These are phyloP conservation scores for Rhizopus delemar DNA, from an alignment of 371 early-diverging fungal genomes.

Conservation along the genomic window DNA sequence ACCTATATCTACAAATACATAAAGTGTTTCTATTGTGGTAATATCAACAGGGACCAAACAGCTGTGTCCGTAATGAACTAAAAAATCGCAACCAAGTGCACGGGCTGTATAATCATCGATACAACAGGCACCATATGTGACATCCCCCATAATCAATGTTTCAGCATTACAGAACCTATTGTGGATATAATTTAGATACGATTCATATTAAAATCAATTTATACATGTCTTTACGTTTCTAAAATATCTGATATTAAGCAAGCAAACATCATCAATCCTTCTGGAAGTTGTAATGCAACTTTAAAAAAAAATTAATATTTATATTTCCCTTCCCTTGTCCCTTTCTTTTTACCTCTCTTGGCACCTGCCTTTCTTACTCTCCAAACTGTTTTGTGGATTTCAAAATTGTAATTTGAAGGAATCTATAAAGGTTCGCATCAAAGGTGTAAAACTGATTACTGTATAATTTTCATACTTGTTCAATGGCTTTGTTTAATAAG, in stretches of 20 bases:
- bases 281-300: constrained; percentile 99
- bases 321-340: too few species aligned
- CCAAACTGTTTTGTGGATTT: constrained; percentile 97
- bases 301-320: background rate
- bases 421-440: constrained; percentile 43
- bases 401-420: constrained; percentile 99
- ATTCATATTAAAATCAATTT: constrained; percentile 1
- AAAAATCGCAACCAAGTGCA: constrained; percentile 94
- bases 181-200: background rate
- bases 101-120: constrained; percentile 97
- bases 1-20: constrained; percentile 99
- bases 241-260: constrained; percentile 90
- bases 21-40: constrained; percentile 94
- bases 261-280: constrained; percentile 97
- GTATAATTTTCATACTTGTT: constrained; percentile 47
- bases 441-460: background rate
- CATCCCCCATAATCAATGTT: constrained; percentile 98
- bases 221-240: constrained; percentile 61
- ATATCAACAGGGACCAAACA: constrained; percentile 96
- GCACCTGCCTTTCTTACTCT: constrained; percentile 80
- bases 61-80: constrained; percentile 99
- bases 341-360: constrained; percentile 63
- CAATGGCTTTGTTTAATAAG: constrained; percentile 78
- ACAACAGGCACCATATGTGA: constrained; percentile 99
- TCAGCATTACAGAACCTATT: constrained; percentile 83